A percentile compares a stretch with the other conserved stretches of the same genome.
Conservation (phyloP, 1,139 yeast species). For the Diutina scorzettiae region DNA sequence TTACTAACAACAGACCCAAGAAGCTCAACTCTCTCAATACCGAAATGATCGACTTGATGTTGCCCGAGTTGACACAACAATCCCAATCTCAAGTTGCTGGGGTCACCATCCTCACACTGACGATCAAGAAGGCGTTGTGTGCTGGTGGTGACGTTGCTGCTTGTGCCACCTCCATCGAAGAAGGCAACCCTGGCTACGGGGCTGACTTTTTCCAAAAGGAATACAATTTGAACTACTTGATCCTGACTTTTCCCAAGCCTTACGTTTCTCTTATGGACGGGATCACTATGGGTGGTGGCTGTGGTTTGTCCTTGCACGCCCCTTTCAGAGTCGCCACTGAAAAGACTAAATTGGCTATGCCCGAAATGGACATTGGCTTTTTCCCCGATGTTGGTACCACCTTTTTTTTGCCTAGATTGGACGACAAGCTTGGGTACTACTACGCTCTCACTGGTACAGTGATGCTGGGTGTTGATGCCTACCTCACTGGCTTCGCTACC, state of each 20-base stretch:
- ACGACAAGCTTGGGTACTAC: constrained; percentile 75
- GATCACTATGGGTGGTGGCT: constrained; percentile 98
- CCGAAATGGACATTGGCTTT: constrained; percentile 94
- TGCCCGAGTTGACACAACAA: constrained; percentile 68
- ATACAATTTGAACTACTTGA: constrained; percentile 67
- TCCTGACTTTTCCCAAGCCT: constrained; percentile 79
- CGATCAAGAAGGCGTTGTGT: constrained; percentile 49
- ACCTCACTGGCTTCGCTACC: constrained; percentile 78
- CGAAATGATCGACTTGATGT: constrained; percentile 65
- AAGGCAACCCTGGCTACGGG: constrained; percentile 41
- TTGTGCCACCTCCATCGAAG: constrained; percentile 42
- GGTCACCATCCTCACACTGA: constrained; percentile 58
- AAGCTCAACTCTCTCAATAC: constrained; percentile 79
- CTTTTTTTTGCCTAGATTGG: constrained; percentile 74
- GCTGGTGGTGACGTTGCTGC: constrained; percentile 95
- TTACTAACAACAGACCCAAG: constrained; percentile 31
- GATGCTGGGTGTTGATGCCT: constrained; percentile 66
- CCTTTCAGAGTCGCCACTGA: constrained; percentile 92
- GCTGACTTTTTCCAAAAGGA: constrained; percentile 66
- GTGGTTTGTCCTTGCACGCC: constrained; percentile 84
- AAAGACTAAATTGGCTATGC: constrained; percentile 88
- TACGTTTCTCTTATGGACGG: constrained; percentile 80
- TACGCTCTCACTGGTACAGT: constrained; percentile 80
- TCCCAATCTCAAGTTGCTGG: constrained; percentile 56
- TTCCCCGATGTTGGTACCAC: constrained; percentile 95